Evolutionary conservation across 805 yeast species (phyloP), one percentile per base, ranked within the genome.

Genomic region (Cyberlindnera maclurae): DNA sequence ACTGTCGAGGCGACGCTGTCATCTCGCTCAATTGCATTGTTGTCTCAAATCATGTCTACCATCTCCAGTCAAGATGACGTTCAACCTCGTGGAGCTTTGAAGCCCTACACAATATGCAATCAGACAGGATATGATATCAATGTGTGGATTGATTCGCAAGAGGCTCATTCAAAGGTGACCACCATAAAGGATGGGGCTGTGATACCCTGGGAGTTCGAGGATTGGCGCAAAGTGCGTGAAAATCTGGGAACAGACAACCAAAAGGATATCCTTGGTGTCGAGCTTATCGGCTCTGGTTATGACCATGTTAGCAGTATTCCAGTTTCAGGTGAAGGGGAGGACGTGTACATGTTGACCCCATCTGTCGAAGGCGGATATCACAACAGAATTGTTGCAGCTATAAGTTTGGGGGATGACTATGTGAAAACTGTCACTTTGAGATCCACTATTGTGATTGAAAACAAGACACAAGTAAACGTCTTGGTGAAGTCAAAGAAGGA

Each of bases 191-290:
- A 77, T 37, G 73, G 73, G 2, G 75, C 73, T 5, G 58, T 60
- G 4, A 56, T 75, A 4, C 82, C 85, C 1, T 93, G 97, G 97
- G 79, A 88, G 30, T 94, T 94, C 64, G 95, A 89, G 52, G 96
- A 90, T 55, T 93, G 97, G 97, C 70, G 85, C 44, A 70, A 71
- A 24, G 73, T 88, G 17, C 79, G 98, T 59, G 96, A 90, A 53
- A 77, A 78, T 39, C 63, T 89, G 40, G 79, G 75, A 44, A 74
- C 82, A 4, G 82, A 82, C 39, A 75, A 71, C 31, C 74, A 71
- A 15, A 68, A 67, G n/a, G 79, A 77, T 33, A 63, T 70, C 4
- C 60, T 90, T 24, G 87, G 83, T 0, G 67, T 89, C n/a, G 67
- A 69, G 32, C 58, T 89, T 17, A 32, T 73, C 3, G 78, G 67